These are phyloP conservation scores for Sutorius australiensis DNA, from an alignment of 768 basidiomycete genomes.

Conservation along the genomic window DNA sequence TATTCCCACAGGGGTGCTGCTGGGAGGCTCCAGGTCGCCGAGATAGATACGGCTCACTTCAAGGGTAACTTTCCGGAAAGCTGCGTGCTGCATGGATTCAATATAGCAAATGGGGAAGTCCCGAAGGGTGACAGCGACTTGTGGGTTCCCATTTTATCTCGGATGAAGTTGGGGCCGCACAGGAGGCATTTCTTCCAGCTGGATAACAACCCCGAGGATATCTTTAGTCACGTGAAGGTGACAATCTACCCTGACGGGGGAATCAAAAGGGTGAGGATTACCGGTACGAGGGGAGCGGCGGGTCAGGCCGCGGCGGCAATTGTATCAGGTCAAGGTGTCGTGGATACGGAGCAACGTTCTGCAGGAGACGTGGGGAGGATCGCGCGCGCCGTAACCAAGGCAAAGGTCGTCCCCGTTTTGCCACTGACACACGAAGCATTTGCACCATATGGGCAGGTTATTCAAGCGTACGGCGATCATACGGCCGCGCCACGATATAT, in stretches of 20 bases:
- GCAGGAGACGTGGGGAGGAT: not conserved
- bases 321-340: conserved; percentile 2
- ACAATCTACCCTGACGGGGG: conserved; percentile 96
- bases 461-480: conserved; percentile 79
- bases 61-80: conserved; percentile 94
- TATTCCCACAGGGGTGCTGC: conserved; percentile 55
- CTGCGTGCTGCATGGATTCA: conserved; percentile 69
- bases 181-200: conserved; percentile 87
- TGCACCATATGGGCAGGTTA: conserved; percentile 82
- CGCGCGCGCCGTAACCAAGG: conserved; percentile 10
- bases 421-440: conserved; percentile 85
- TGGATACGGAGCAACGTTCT: conserved; percentile 3
- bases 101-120: conserved; percentile 28
- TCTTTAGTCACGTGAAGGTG: conserved; percentile 81
- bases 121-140: conserved; percentile 37
- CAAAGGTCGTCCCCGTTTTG: conserved; percentile 46
- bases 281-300: conserved; percentile 52
- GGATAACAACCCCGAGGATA: conserved; percentile 51
- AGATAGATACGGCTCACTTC: conserved; percentile 94
- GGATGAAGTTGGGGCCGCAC: conserved; percentile 83
- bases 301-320: conserved; percentile 6
- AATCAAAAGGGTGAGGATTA: conserved; percentile 84
- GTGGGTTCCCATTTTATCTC: conserved; percentile 75
- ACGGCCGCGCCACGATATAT: conserved; percentile 63
- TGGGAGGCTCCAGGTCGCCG: conserved; percentile 69